Base-by-base conservation (phyloP, 2,329 filamentous ascomycete genomes). In the Ceratocystis diversiconidia region DNA sequence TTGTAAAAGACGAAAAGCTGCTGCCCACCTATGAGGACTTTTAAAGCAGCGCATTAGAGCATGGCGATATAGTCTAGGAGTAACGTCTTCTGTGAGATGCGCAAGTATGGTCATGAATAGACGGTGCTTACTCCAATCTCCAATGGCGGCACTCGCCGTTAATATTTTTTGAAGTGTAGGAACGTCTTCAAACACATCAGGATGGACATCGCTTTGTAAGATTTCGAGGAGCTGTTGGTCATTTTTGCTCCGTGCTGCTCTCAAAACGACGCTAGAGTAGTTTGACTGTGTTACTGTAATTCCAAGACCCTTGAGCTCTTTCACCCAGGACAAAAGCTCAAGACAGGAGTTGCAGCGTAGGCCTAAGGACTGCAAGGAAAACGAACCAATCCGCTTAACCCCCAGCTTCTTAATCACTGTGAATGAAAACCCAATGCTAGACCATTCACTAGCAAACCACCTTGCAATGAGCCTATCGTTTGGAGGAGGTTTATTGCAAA, bases 361-460 rank as follows among this genome's bases (percentile, higher is more conserved):
- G 2, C 86, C 89, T 73, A 96, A 84, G 59, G 92, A 86, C 69
- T 91, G 87, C 22, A 96, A 73, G 3, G 90, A 88, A 19, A 87
- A 76, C 0, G 90, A 87, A 0, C 91, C 91, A 68, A 96, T 86
- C 44, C 79, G 77, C 61, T 83, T 79, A 4, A 95, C 77, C 1
- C 88, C 88, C 63, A 95, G 82, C 70, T 88, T 83, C 65, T 82
- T 79, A 19, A 94, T 77, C 5, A 88, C 80, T 43, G 82, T 82
- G 65, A 95, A 83, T 30, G 90, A 84, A 69, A 87, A 82, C 65
- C 92, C 85, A 8, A 91, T 78, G 0, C 86, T 83, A 25, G 94
- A 80, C 73, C 89, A 88, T 19, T 76, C 76, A 66, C 79, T 86
- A 8, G 91, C 91, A 72, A 96, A 92, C 76, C 90, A 85, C 69